These are phyloP conservation scores for Phaeophleospora eucalypticola DNA, from an alignment of 2,329 filamentous ascomycete species.

Conservation along the genomic window DNA sequence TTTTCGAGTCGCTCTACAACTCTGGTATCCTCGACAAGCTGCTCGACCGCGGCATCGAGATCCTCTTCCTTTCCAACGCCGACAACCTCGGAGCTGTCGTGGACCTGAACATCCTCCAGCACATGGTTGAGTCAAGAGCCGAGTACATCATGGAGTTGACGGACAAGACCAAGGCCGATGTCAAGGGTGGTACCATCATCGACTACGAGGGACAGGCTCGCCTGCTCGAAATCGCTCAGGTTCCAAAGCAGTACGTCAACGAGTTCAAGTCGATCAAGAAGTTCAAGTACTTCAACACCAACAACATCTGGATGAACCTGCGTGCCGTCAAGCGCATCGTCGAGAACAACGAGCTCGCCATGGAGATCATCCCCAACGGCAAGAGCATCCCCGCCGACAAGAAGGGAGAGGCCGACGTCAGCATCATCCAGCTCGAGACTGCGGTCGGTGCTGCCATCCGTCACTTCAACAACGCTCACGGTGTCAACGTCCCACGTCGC, in stretches of 20 bases:
- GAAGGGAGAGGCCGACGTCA: constrained; percentile 98
- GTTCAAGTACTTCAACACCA: constrained; percentile 99
- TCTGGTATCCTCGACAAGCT: constrained; percentile 97
- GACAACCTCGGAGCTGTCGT: constrained; percentile 98
- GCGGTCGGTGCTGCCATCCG: constrained; percentile 97
- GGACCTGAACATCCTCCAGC: constrained; percentile 94
- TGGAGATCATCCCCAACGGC: constrained; percentile 99
- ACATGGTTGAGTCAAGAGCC: constrained; percentile 95
- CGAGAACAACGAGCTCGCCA: constrained; percentile 95
- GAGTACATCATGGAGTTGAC: constrained; percentile 99
- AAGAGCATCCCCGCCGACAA: constrained; percentile 98
- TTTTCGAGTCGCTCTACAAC: constrained; percentile 99
- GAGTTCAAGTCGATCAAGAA: constrained; percentile 99
- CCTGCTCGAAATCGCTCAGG: constrained; percentile 96
- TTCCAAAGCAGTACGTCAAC: constrained; percentile 99
- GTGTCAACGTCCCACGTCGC: constrained; percentile 95
- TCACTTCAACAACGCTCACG: constrained; percentile 97
- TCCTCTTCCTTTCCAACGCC: constrained; percentile 97
- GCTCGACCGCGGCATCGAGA: constrained; percentile 89
- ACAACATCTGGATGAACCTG: constrained; percentile 99
- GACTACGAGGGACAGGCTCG: constrained; percentile 97
- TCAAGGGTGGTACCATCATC: constrained; percentile 99
- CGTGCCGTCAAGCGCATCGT: constrained; percentile 97
- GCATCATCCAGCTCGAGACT: constrained; percentile 96
- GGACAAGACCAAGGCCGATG: constrained; percentile 99